Evolutionary conservation across 2,329 filamentous ascomycete species (phyloP), one percentile per base, ranked within the genome.

Genomic region (Corynespora cassiicola): DNA sequence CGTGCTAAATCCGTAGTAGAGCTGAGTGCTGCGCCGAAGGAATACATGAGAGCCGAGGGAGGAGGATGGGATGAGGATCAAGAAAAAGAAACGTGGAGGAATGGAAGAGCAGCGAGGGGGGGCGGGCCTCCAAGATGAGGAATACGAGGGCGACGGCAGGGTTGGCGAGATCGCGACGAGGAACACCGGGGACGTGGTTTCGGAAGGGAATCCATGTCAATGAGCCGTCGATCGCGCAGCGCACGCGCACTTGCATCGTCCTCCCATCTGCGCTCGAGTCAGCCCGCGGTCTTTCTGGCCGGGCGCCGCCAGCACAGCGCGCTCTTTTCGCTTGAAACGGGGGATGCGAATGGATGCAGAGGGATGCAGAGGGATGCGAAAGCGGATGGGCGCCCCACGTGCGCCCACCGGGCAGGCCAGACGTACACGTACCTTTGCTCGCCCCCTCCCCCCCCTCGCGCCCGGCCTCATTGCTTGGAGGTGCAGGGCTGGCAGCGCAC

Each of bases 401-500:
- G 36, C 23, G 30, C n/a, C n/a, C n/a, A n/a, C n/a, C n/a, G n/a
- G n/a, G n/a, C n/a, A n/a, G n/a, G n/a, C n/a, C n/a, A n/a, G n/a
- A n/a, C n/a, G n/a, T n/a, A n/a, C n/a, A 52, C 56, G 48, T 36
- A 56, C 59, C 58, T 65, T 73, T 46, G 69, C 66, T n/a, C n/a
- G n/a, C n/a, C n/a, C n/a, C n/a, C n/a, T n/a, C n/a, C n/a, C n/a
- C n/a, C n/a, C n/a, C n/a, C n/a, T n/a, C n/a, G n/a, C n/a, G n/a
- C n/a, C n/a, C n/a, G n/a, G n/a, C n/a, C n/a, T n/a, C n/a, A n/a
- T n/a, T n/a, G n/a, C 54, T 76, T 75, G 39, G 62, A 50, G 3
- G 69, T 66, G 63, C 74, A 77, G 16, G 71, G 71, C 26, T 68
- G 62, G 63, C 75, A 78, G 6, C 71, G 71, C 67, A 76, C 76